These are phyloP conservation scores for Penicillium fimorum DNA, from an alignment of 495 filamentous ascomycete species.

Conservation along the genomic window DNA sequence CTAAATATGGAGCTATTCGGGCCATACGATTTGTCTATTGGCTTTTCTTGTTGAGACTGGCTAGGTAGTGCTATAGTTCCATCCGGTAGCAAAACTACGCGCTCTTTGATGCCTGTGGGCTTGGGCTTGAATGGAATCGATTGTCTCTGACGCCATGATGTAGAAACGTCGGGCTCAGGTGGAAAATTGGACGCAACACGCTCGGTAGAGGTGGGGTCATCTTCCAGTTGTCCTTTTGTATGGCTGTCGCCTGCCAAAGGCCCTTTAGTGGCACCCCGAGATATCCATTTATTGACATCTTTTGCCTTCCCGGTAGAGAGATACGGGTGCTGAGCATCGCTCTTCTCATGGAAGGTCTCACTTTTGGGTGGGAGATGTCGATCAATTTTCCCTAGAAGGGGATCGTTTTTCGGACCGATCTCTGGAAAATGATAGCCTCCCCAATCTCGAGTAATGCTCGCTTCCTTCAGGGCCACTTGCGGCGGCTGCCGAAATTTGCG, in stretches of 20 bases:
- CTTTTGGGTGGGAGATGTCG: conserved; percentile 8
- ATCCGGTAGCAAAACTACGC: neutral
- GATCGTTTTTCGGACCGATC: conserved; percentile 14
- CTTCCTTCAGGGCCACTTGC: neutral
- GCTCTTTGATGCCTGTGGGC: neutral
- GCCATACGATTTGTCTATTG: neutral
- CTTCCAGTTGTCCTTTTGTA: neutral
- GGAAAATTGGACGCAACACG: neutral
- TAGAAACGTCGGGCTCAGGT: neutral
- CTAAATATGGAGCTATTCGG: neutral
- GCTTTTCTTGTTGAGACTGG: neutral
- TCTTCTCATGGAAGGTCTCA: conserved; percentile 3
- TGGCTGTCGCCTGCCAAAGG: neutral
- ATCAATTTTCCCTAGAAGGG: neutral
- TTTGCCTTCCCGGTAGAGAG: neutral
- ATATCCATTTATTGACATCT: neutral
- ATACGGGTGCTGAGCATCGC: neutral
- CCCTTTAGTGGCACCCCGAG: neutral
- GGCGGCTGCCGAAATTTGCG: conserved; percentile 5
- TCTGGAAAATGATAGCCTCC: conserved; percentile 24
- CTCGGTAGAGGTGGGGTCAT: neutral
- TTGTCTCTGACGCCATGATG: neutral
- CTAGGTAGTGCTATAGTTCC: neutral
- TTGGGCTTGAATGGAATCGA: neutral
- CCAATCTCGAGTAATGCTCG: conserved; percentile 23